Percentiles rank a stretch among this genome's conserved stretches.
Conservation (phyloP, 371 early-diverging fungal species). For the Synchytrium microbalum region DNA sequence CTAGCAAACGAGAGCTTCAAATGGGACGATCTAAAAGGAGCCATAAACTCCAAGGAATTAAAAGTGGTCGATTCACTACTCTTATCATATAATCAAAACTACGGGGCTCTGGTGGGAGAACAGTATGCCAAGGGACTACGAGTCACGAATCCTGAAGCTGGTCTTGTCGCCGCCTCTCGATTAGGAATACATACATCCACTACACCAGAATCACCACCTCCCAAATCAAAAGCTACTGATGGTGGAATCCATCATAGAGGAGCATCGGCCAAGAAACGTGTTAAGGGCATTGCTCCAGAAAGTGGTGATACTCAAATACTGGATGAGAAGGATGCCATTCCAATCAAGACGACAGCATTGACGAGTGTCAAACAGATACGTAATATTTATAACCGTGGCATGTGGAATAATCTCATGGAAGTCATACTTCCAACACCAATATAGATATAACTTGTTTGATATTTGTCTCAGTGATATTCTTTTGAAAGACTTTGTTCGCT, state of each 20-base stretch:
- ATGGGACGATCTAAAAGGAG: constrained; percentile 38
- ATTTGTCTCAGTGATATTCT: too few species aligned
- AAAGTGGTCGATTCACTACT: constrained; percentile 18
- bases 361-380: constrained; percentile 14
- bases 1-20: constrained; percentile 42
- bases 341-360: constrained; percentile 12
- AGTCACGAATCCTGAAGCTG: constrained; percentile 5
- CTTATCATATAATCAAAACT: constrained; percentile 20
- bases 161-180: neutral
- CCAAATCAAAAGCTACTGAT: neutral
- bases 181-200: neutral
- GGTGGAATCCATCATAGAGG: neutral
- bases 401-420: constrained; percentile 22
- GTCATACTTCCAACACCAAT: constrained; percentile 27
- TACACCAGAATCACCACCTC: neutral
- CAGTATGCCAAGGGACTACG: neutral
- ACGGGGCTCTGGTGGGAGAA: constrained; percentile 1
- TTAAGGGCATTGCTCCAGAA: neutral
- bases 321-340: constrained; percentile 7
- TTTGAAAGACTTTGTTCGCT: too few species aligned
- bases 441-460: constrained; percentile 5
- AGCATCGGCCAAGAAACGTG: constrained; percentile 8
- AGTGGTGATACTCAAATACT: neutral
- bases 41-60: constrained; percentile 15
- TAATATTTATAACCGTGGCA: constrained; percentile 31